Evolutionary conservation across 305 asterid species (phyloP), one percentile per base, ranked within the genome.

Genomic region (Solanum chacoense): DNA sequence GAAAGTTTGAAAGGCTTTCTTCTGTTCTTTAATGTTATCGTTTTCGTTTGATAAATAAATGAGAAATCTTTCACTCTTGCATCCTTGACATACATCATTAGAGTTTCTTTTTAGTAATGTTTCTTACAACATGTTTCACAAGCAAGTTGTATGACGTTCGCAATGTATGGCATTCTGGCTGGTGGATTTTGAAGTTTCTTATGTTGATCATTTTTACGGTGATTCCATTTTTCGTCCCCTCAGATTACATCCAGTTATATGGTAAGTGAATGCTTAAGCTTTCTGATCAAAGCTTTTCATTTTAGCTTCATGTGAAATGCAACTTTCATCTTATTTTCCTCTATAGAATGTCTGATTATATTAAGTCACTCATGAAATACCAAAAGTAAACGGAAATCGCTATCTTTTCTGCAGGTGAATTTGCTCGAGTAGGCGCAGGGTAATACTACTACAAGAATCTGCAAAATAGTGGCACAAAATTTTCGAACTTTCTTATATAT

Each of bases 391-490:
- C 5, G 8, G 2, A 29, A 65, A 85, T 45, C 13, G 2, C 73
- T 22, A 20, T 85, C 24, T 31, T 87, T 36, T 6, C 85, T 91
- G 93, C 96, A 96, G 99, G 98, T 85, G 99, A 96, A 93, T 90
- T 94, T 72, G 95, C 98, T 90, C 98, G 95, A 75, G 95, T 97
- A 88, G 99, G 99, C 8, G 99, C 98, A 92, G 99, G 99, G 99
- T 96, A 96, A 94, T 87, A 84, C 73, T 65, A 67, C 74, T 24
- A 67, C 74, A 24, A n/a, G 31, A 24, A 24, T 67, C 31, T 24
- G 32, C 73, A 67, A 67, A 67, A n/a, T 24, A 65, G 16, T 65
- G 3, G 72, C 72, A 22, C 28, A 63, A 59, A 59, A 1, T 20
- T 59, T 59, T 20, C 12, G 1, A 59, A 20, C 69, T 8, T 59